Conservation (phyloP, 495 filamentous ascomycete species). For the Mycothermus thermophilus region DNA sequence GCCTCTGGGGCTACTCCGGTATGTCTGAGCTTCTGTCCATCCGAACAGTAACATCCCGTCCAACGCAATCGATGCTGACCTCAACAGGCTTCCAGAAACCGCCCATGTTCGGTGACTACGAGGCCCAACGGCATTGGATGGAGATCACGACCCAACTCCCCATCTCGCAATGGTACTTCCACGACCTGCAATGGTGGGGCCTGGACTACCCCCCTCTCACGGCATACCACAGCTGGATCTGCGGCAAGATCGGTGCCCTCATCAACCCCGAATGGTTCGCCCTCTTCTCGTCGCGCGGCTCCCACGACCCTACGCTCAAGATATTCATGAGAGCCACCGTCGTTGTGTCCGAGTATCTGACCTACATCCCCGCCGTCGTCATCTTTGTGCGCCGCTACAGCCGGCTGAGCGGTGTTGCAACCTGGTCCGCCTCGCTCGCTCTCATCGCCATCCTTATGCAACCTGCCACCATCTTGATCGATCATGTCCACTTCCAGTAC, state of each 20-base stretch:
- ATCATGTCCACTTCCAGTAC: slow-evolving; percentile 98
- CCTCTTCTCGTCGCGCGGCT: slow-evolving; percentile 68
- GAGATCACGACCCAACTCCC: slow-evolving; percentile 83
- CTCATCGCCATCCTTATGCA: slow-evolving; percentile 86
- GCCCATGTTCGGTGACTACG: slow-evolving; percentile 93
- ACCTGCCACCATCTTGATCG: slow-evolving; percentile 79
- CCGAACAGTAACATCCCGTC: too few relatives aligned
- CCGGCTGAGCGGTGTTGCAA: slow-evolving; percentile 50
- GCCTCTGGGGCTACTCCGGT: slow-evolving; percentile 93
- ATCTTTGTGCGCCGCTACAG: slow-evolving; percentile 70
- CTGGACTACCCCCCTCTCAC: slow-evolving; percentile 95
- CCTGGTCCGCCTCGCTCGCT: slow-evolving; percentile 71
- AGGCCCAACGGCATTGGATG: slow-evolving; percentile 98
- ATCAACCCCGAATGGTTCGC: slow-evolving; percentile 81
- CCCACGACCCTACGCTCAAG: slow-evolving; percentile 67
- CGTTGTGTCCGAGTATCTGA: slow-evolving; percentile 73
- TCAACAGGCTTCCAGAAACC: slow-evolving; percentile 56
- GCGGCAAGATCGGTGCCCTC: slow-evolving; percentile 68
- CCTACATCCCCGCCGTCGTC: slow-evolving; percentile 74
- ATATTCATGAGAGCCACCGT: slow-evolving; percentile 91
- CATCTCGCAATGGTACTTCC: slow-evolving; percentile 90
- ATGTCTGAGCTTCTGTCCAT: too few relatives aligned
- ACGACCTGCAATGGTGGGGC: slow-evolving; percentile 94
- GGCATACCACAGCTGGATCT: slow-evolving; percentile 90
- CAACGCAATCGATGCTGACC: slow-evolving; percentile 3